Conservation (phyloP, 148 eudicot genomes). For the Euryodendron excelsum region DNA sequence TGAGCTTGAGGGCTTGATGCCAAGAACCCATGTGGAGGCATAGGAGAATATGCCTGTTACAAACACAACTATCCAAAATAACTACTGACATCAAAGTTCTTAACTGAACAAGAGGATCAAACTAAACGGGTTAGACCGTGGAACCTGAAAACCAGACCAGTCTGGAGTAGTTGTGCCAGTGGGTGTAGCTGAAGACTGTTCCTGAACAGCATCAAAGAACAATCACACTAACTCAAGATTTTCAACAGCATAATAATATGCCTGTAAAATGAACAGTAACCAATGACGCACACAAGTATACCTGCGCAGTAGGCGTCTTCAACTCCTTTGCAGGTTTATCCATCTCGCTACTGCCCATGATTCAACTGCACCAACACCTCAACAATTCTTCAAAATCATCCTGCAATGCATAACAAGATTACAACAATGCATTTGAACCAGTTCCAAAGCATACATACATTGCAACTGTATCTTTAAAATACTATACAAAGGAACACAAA, state of each 20-base stretch:
- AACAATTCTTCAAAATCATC: constrained; percentile 21
- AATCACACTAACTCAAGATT: neutral
- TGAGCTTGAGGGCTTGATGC: constrained; percentile 94
- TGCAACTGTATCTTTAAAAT: neutral
- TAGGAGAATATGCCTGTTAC: constrained; percentile 88
- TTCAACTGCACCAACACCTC: constrained; percentile 17
- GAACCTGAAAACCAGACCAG: constrained; percentile 97
- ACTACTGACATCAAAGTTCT: neutral
- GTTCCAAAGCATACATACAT: neutral
- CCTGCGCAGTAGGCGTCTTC: constrained; percentile 57
- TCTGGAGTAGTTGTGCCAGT: constrained; percentile 70
- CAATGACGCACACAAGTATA: constrained; percentile 21
- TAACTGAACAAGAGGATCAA: neutral
- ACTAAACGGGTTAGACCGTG: constrained; percentile 3
- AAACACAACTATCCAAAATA: constrained; percentile 16
- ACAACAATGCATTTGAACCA: neutral
- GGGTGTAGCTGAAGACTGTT: constrained; percentile 58
- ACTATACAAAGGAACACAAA: neutral
- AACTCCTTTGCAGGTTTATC: constrained; percentile 77
- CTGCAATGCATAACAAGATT: neutral
- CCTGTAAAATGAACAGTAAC: neutral
- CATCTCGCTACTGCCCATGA: constrained; percentile 86
- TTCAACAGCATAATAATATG: neutral
- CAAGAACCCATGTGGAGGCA: constrained; percentile 86
- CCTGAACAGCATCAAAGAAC: constrained; percentile 43